Base-by-base conservation (phyloP, 192 early-diverging fungal species). In the Umbelopsis vinacea region DNA sequence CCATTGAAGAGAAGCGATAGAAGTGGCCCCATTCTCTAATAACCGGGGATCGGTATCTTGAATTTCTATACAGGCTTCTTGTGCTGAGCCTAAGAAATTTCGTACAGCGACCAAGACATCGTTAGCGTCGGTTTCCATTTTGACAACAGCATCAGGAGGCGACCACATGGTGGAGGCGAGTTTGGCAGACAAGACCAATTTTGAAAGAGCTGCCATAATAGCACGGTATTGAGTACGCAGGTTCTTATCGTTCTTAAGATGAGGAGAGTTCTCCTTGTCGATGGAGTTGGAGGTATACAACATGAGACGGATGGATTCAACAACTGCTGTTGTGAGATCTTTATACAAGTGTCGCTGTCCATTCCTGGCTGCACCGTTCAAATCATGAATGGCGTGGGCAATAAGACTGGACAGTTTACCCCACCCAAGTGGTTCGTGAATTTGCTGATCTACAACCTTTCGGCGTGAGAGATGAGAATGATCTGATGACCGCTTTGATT, bases 161-260 rank as follows among this genome's bases (percentile, higher is more conserved):
- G 92, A 90, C 89, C 90, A 94, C 40, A 91, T 80, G 2, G 88
- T 88, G 21, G 88, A 78, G 17, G 70, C 92, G 2, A 90, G 77
- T 72, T 93, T 92, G 21, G 91, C 86, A 17, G 90, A 85, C 23
- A 95, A 80, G n/a, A 90, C 81, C 63, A 95, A 78, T 35, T 91
- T 91, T 54, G 92, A 90, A 15, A 95, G 75, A 6, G 89, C 76
- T 37, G 83, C 83, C 74, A 90, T 86, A 26, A 96, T 88, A 21
- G 85, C 86, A 5, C 81, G 79, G 47, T 76, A 70, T 33, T 68
- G 67, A 22, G 52, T 45, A 8, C 70, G 70, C 5, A 76, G 43
- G 9, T 46, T 52, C 21, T 80, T 82, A 46, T 52, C 67, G 0
- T 73, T 92, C 79, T 35, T 78, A 79, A 74, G 81, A 80, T 78